Percentiles rank a stretch among this genome's conserved stretches.
phyloP scores from a whole-genome alignment of 2,329 filamentous ascomycete species.

The Cladorrhinum sp. region DNA sequence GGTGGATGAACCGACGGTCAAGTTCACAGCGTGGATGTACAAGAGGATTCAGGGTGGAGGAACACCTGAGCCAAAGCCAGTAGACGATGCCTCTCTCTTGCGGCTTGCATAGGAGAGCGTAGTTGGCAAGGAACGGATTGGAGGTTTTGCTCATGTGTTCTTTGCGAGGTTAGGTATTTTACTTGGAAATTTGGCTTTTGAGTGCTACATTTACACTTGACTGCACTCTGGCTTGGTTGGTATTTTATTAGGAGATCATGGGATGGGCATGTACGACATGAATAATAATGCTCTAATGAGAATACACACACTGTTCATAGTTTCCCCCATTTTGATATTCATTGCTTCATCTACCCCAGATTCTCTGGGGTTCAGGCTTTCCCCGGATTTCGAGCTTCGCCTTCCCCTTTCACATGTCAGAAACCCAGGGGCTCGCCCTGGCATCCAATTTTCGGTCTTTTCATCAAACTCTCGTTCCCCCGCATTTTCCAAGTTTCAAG shows the following conservation, averaged over 20 bases:
- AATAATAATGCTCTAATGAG: not conserved
- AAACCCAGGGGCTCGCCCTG: too few relatives aligned
- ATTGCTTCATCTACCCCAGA: not conserved
- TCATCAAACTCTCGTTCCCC: not conserved
- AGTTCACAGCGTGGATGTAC: slow-evolving; percentile 57
- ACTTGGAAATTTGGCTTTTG: not conserved
- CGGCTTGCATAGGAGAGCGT: slow-evolving; percentile 17
- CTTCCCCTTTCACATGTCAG: not conserved
- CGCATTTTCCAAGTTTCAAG: not conserved
- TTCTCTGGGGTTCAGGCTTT: not conserved
- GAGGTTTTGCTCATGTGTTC: not conserved
- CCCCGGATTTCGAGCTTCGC: not conserved
- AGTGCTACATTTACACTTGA: too few relatives aligned
- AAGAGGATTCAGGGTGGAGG: slow-evolving; percentile 37
- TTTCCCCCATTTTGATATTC: not conserved
- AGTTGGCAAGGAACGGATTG: not conserved
- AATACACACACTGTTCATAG: not conserved
- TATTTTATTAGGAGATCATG: not conserved
- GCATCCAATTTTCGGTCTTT: not conserved
- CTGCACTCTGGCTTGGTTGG: too few relatives aligned
- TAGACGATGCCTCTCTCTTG: slow-evolving; percentile 13
- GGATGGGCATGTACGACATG: not conserved
- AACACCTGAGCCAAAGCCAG: slow-evolving; percentile 17
- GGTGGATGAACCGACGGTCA: slow-evolving; percentile 60
- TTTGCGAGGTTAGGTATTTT: not conserved